phyloP scores from a whole-genome alignment of 805 yeast species.

The Ogataea nitratoaversa region DNA sequence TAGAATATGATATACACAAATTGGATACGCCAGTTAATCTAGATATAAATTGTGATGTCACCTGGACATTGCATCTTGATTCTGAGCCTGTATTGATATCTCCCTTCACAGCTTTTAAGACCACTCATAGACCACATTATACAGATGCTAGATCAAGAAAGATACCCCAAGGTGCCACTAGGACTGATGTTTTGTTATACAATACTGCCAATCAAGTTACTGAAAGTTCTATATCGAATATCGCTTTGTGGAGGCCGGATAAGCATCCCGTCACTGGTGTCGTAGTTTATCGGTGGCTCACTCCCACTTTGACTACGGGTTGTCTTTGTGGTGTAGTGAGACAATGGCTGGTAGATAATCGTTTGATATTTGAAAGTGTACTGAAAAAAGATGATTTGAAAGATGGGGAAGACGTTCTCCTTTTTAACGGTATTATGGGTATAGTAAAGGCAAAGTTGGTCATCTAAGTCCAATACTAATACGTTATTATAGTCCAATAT shows the following conservation, averaged over 20 bases:
- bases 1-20: constrained; percentile 32
- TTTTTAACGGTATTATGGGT: constrained; percentile 84
- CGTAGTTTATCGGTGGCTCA: constrained; percentile 55
- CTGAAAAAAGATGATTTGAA: constrained; percentile 43
- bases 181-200: constrained; percentile 65
- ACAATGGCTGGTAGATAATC: constrained; percentile 46
- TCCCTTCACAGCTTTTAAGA: constrained; percentile 83
- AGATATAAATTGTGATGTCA: constrained; percentile 6
- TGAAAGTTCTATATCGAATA: constrained; percentile 81
- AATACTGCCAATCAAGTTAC: constrained; percentile 57
- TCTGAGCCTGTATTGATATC: constrained; percentile 48
- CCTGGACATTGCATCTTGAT: constrained; percentile 66
- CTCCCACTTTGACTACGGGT: constrained; percentile 77
- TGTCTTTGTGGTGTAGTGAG: constrained; percentile 84
- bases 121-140: constrained; percentile 68
- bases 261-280: constrained; percentile 26
- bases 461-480: too few relatives aligned
- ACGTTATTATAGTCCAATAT: too few relatives aligned
- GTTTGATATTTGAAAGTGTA: constrained; percentile 16
- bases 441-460: constrained; percentile 55
- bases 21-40: constrained; percentile 4
- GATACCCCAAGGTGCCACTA: constrained; percentile 28
- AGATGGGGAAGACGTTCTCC: constrained; percentile 64
- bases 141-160: constrained; percentile 53
- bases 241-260: constrained; percentile 52